Base-by-base conservation (phyloP, 768 basidiomycete species). In the Tulasnella sp. region DNA sequence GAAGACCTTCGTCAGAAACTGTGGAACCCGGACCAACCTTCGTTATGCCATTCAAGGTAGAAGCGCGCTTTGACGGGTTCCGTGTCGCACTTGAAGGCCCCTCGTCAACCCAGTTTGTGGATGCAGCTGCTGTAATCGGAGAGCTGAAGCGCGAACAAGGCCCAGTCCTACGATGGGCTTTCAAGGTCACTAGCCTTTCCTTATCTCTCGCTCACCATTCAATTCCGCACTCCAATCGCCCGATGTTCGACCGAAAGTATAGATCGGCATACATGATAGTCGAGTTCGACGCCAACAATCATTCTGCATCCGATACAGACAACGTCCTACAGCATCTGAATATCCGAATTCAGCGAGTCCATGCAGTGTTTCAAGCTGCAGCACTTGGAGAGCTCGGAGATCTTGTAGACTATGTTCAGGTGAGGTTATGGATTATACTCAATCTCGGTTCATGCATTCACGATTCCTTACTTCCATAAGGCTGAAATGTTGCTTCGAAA, bases 281-380 rank as follows among this genome's bases (percentile, higher is more conserved):
- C 39, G 85, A 93, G 60, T 71, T 86, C 59, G 72, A 75, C 35
- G 66, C 62, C 3, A 34, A 56, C 46, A 63, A 64, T 43, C 37
- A 51, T 39, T 31, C 33, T 25, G 10, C 37, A 0, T 33, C 43
- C 19, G 50, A 48, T 12, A 12, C 33, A 24, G 52, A 56, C 20
- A 44, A 57, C 4, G n/a, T n/a, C n/a, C n/a, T n/a, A n/a, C 33
- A 50, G 24, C 58, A 58, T n/a, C 53, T 70, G 1, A 68, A 77
- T 31, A 54, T 90, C 27, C 64, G 68, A 1, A 65, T 92, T 20
- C 77, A 75, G 6, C 86, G 83, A 63, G 77, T 89, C 2, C 88
- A 96, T 60, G 90, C 92, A 1, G 84, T 93, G 29, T 81, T 95
- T 83, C 90, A 91, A 63, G 82, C 92, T 8, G 87, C 86, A 56